phyloP scores from a whole-genome alignment of 2,329 filamentous ascomycete genomes.

The Claviceps purpurea region DNA sequence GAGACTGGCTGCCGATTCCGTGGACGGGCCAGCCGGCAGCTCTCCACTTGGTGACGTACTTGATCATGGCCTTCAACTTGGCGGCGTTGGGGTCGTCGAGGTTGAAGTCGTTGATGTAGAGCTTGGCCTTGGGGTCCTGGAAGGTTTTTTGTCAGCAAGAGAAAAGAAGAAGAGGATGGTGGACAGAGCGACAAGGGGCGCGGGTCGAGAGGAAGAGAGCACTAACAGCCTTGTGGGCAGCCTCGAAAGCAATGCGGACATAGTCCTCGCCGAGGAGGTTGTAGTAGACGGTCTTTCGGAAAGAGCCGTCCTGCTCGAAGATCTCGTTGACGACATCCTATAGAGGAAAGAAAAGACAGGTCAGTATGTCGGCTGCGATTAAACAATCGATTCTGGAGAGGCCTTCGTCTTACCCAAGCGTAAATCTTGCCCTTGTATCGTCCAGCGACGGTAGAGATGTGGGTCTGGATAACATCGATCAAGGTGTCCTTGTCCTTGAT shows the following conservation, averaged over 20 bases:
- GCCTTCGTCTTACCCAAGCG: background rate
- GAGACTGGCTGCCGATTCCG: background rate
- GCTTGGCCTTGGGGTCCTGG: conserved; percentile 47
- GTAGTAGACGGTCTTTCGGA: conserved; percentile 51
- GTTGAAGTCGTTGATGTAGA: conserved; percentile 69
- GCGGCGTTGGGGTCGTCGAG: conserved; percentile 44
- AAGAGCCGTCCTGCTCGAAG: conserved; percentile 44
- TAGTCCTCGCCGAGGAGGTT: conserved; percentile 57
- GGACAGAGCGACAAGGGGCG: too few species aligned
- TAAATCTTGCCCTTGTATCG: background rate
- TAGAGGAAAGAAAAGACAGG: background rate
- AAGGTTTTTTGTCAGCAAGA: background rate
- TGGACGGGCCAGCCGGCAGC: conserved; percentile 23
- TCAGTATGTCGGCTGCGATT: background rate
- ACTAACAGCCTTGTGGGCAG: conserved; percentile 41
- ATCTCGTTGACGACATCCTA: conserved; percentile 2
- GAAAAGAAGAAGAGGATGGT: background rate
- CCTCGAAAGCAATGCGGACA: conserved; percentile 55
- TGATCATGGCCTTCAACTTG: conserved; percentile 44
- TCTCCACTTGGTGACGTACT: conserved; percentile 50
- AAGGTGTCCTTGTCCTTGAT: background rate
- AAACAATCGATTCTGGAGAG: background rate
- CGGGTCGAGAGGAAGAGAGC: background rate
- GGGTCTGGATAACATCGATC: background rate
- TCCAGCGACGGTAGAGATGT: background rate